Conservation (phyloP, 2,329 filamentous ascomycete genomes). For the Amesomyces nigricolor region DNA sequence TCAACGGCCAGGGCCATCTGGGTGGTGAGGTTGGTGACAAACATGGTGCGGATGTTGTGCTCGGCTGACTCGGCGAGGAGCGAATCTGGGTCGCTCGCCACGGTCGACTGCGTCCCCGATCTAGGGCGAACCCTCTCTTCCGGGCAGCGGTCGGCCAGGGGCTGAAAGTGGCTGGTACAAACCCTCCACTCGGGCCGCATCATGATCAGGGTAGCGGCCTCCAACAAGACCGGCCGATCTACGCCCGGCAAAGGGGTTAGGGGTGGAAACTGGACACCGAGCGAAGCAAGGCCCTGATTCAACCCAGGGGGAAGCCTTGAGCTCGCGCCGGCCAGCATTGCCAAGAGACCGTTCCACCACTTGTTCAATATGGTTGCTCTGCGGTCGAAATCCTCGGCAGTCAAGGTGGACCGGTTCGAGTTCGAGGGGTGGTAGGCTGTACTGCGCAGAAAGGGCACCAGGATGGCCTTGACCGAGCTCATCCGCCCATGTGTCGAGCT, state of each 20-base stretch:
- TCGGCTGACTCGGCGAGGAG: conserved; percentile 63
- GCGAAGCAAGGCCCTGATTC: conserved; percentile 17
- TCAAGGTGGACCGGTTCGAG: conserved; percentile 44
- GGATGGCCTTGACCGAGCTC: conserved; percentile 62
- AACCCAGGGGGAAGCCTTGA: conserved; percentile 38
- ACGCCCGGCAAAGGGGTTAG: conserved; percentile 71
- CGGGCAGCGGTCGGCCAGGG: conserved; percentile 51
- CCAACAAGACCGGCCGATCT: conserved; percentile 75
- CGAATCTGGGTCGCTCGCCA: conserved; percentile 59
- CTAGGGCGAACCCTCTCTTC: conserved; percentile 41
- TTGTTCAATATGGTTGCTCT: conserved; percentile 75
- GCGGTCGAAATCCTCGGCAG: conserved; percentile 77
- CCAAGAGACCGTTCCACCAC: conserved; percentile 82
- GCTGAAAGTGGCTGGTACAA: conserved; percentile 61
- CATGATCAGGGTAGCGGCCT: conserved; percentile 77
- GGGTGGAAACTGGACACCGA: conserved; percentile 18
- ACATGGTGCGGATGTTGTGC: conserved; percentile 85
- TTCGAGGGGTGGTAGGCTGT: conserved; percentile 65
- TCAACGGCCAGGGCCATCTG: conserved; percentile 86
- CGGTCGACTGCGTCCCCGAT: conserved; percentile 49
- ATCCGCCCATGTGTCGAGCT: conserved; percentile 58
- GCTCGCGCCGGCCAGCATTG: conserved; percentile 61
- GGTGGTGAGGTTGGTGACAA: conserved; percentile 71
- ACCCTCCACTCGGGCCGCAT: conserved; percentile 81
- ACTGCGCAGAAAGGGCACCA: conserved; percentile 72